Evolutionary conservation across 352 stramenopile species (phyloP).

Genomic region (Phytopythium helicoides): DNA sequence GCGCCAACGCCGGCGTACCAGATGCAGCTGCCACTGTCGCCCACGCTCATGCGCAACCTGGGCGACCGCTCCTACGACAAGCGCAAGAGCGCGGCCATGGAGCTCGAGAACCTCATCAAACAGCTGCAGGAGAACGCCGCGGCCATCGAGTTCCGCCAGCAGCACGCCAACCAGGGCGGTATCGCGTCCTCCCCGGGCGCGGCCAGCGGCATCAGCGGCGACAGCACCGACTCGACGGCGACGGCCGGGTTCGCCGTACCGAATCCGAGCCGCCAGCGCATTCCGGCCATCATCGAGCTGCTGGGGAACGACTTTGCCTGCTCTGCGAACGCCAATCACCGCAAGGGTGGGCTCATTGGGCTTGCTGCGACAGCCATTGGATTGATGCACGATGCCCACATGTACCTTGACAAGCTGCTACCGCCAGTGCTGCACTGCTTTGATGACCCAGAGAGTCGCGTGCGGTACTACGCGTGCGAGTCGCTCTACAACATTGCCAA

Average conservation of each 20-base stretch:
- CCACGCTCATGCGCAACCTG: conserved; percentile 87
- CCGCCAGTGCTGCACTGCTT: conserved; percentile 99
- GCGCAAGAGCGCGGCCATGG: conserved; percentile 97
- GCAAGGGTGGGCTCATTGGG: conserved; percentile 98
- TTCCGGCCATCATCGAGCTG: conserved; percentile 95
- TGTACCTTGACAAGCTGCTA: conserved; percentile 93
- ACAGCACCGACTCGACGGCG: conserved; percentile 15
- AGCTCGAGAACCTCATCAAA: conserved; percentile 99
- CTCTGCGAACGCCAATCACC: conserved; percentile 98
- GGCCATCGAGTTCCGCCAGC: conserved; percentile 59
- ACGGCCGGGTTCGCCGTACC: conserved; percentile 8
- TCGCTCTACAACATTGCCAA: conserved; percentile 99
- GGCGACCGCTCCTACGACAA: conserved; percentile 99
- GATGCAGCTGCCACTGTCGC: conserved; percentile 70
- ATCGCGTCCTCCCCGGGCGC: conserved; percentile 7
- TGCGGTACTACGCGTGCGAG: conserved; percentile 99
- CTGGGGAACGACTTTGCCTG: conserved; percentile 98
- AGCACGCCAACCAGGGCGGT: conserved; percentile 33
- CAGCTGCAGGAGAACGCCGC: conserved; percentile 94
- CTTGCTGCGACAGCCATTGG: conserved; percentile 97
- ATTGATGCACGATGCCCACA: conserved; percentile 91
- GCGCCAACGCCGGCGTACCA: conserved; percentile 21
- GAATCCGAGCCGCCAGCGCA: conserved; percentile 71
- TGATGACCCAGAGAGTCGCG: conserved; percentile 97
- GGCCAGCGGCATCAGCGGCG: conserved; percentile 14